Conservation (phyloP, 2,329 filamentous ascomycete species). For the Penicillium polonicum region DNA sequence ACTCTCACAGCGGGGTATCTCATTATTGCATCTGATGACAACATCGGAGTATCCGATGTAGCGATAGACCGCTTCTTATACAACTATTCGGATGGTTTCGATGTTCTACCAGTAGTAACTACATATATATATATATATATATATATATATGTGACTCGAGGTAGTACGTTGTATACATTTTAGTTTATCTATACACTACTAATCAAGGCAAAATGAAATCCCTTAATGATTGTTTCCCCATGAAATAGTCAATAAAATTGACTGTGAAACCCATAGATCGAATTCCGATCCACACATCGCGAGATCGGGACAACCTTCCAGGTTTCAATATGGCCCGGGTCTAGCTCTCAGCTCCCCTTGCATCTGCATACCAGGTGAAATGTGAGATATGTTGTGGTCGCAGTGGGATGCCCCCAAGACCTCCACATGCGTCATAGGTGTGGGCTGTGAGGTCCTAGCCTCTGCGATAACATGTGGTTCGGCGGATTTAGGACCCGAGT, state of each 20-base stretch:
- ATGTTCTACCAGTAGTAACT: not conserved
- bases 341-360: constrained; percentile 23
- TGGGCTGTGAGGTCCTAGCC: constrained; percentile 8
- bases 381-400: constrained; percentile 3
- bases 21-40: constrained; percentile 8
- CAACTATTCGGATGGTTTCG: constrained; percentile 2
- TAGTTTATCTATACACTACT: not conserved
- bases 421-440: constrained; percentile 26
- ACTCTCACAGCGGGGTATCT: not conserved
- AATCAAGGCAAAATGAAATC: not conserved
- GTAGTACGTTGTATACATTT: not conserved
- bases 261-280: constrained; percentile 13
- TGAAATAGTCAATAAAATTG: not conserved
- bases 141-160: not conserved
- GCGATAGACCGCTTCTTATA: not conserved
- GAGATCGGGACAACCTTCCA: constrained; percentile 17
- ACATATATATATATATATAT: not conserved
- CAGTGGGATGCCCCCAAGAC: constrained; percentile 5
- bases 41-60: not conserved
- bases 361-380: constrained; percentile 20
- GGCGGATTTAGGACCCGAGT: constrained; percentile 14
- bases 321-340: constrained; percentile 13
- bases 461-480: constrained; percentile 13
- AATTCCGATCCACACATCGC: constrained; percentile 18
- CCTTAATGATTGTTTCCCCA: not conserved